Base-by-base conservation (phyloP, 345 rosid genomes). In the Aethionema arabicum region DNA sequence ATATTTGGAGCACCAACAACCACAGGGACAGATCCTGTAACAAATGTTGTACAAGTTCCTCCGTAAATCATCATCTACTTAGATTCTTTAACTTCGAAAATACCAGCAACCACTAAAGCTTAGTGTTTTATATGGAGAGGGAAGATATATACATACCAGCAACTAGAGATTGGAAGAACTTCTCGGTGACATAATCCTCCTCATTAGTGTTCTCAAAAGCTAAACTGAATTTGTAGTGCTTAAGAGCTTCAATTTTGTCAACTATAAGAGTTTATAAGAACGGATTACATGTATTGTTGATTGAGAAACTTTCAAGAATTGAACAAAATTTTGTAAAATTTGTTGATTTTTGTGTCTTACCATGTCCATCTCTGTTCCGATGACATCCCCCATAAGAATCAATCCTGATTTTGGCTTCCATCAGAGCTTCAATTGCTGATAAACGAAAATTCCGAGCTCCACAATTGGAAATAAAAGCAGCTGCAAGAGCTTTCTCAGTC, bases 171-270 rank as follows among this genome's bases (percentile, higher is more conserved):
- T 93, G 99, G 80, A 93, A 90, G 78, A 82, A 90, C 5, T 90
- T 90, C 74, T 93, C 99, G 0, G 97, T 93, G 48, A 93, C 96
- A 61, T 93, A 93, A 79, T 93, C 97, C 79, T 93, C 99, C 78
- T 93, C 99, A 36, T 90, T 93, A 16, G 99, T 90, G 56, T 93
- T 93, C 80, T 90, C 99, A 72, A 87, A 90, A 67, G 99, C 96
- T 74, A 93, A 74, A 77, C 99, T 93, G 69, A 93, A 93, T 67
- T 81, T 90, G 72, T 93, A 93, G 53, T 35, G 87, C 74, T 80
- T 90, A 76, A 93, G 81, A 57, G 99, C 67, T 78, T 84, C 87
- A 30, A 90, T 88, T 76, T 93, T 93, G 74, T 87, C 82, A 74
- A 87, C 99, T 90, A 85, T 74, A 70, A 45, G 66, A 76, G 48